Percentiles rank a stretch among this genome's conserved stretches.
Evolutionary conservation across 257 asterid genomes (phyloP).

Genomic region (Solanum dulcamara): DNA sequence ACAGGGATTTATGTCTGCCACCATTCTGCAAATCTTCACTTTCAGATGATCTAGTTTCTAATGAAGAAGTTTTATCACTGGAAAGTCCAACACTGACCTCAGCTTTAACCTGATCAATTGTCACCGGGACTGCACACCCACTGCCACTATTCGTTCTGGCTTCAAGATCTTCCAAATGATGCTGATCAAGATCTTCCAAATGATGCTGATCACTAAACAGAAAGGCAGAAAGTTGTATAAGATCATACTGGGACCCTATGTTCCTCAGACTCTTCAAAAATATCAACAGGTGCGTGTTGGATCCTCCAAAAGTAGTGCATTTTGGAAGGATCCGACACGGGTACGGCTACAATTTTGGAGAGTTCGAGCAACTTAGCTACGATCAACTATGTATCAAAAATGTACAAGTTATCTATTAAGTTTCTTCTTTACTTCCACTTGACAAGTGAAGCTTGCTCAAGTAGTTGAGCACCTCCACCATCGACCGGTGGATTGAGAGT

Average conservation of each 20-base stretch:
- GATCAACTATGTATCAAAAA: neutral
- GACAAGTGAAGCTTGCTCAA: neutral
- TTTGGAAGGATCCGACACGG: too few species aligned
- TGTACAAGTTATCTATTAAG: neutral
- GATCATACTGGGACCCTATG: neutral
- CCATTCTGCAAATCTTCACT: constrained; percentile 29
- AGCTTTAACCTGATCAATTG: constrained; percentile 18
- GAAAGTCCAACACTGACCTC: constrained; percentile 50
- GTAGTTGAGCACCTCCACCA: neutral
- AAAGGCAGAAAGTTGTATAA: neutral
- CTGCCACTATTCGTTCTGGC: constrained; percentile 10
- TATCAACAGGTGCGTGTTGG: too few species aligned
- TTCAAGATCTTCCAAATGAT: constrained; percentile 27
- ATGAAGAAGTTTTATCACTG: constrained; percentile 34
- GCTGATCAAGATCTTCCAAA: constrained; percentile 29
- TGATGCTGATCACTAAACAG: constrained; percentile 54
- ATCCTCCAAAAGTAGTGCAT: too few species aligned
- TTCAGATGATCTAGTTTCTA: constrained; percentile 40
- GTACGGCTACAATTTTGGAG: too few species aligned
- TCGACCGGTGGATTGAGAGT: neutral
- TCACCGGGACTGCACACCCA: constrained; percentile 4
- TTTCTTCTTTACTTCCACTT: neutral
- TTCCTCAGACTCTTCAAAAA: too few species aligned
- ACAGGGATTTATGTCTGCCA: constrained; percentile 30
- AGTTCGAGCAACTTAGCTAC: too few species aligned